Evolutionary conservation across 1,284 basidiomycete species (phyloP).

Genomic region (Dichomitus squalens): DNA sequence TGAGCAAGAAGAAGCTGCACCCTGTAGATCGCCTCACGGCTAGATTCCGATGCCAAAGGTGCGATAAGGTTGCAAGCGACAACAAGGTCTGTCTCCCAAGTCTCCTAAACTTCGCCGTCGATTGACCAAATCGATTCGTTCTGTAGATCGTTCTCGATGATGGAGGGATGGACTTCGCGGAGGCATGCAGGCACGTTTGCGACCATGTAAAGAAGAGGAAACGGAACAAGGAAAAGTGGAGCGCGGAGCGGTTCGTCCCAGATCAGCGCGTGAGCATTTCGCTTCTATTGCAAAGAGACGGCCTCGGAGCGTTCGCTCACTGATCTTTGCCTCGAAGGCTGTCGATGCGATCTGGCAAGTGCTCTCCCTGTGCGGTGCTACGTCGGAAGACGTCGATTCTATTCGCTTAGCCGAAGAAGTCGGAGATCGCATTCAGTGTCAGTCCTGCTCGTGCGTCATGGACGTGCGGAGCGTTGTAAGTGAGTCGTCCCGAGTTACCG

Average conservation of each 20-base stretch:
- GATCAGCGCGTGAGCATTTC: constrained; percentile 52
- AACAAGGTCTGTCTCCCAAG: neutral
- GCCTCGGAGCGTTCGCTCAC: neutral
- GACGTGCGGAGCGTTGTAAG: constrained; percentile 50
- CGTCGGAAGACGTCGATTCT: constrained; percentile 37
- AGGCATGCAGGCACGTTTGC: constrained; percentile 62
- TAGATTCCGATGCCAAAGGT: constrained; percentile 57
- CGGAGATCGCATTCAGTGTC: constrained; percentile 46
- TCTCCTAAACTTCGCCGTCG: neutral
- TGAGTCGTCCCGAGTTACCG: neutral
- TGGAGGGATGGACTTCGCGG: constrained; percentile 52
- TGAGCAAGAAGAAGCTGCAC: constrained; percentile 48
- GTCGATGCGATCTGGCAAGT: constrained; percentile 42
- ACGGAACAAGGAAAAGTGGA: constrained; percentile 44
- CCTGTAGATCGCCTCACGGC: constrained; percentile 61
- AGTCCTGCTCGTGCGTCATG: constrained; percentile 58
- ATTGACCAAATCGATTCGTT: neutral
- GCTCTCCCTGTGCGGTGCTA: constrained; percentile 34
- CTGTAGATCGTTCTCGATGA: constrained; percentile 29
- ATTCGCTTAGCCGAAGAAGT: constrained; percentile 26
- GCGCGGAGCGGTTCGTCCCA: constrained; percentile 49
- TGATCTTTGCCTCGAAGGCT: constrained; percentile 37
- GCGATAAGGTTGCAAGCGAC: constrained; percentile 28
- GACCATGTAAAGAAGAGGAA: constrained; percentile 31
- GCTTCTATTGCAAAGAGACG: neutral